Evolutionary conservation across 2,329 filamentous ascomycete genomes (phyloP).

Genomic region (Exophiala oligosperma): DNA sequence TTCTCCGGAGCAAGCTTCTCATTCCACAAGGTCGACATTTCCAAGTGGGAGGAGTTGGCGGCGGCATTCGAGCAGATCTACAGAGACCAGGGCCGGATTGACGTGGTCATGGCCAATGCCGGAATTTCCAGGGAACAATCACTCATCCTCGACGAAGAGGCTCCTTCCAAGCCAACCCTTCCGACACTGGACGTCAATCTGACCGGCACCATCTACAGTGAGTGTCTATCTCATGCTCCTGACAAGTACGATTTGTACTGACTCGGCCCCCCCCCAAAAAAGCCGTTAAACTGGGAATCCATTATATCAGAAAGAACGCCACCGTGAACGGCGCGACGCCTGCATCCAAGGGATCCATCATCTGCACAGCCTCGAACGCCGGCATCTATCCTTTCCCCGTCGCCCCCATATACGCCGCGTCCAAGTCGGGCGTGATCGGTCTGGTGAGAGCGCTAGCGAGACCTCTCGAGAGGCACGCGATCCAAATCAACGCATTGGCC

Average conservation of each 20-base stretch:
- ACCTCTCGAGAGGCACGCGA: constrained; percentile 41
- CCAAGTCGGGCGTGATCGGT: constrained; percentile 51
- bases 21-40: constrained; percentile 36
- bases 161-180: constrained; percentile 38
- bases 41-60: constrained; percentile 39
- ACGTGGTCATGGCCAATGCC: constrained; percentile 53
- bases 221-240: constrained; percentile 24
- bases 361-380: constrained; percentile 56
- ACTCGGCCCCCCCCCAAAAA: constrained; percentile 35
- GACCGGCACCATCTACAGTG: constrained; percentile 48
- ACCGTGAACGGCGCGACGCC: constrained; percentile 22
- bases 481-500: constrained; percentile 54
- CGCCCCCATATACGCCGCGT: constrained; percentile 51
- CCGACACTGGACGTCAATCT: constrained; percentile 39
- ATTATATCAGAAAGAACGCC: constrained; percentile 52
- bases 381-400: constrained; percentile 54
- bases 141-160: constrained; percentile 35
- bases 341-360: constrained; percentile 45
- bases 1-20: constrained; percentile 31
- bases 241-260: not conserved
- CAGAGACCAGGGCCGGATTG: constrained; percentile 38
- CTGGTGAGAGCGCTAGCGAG: constrained; percentile 50
- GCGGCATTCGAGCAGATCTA: constrained; percentile 37
- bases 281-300: constrained; percentile 52
- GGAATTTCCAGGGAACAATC: constrained; percentile 48